These are phyloP conservation scores for Ceratocystis alfenasii DNA, from an alignment of 2,329 filamentous ascomycete species.

Conservation along the genomic window DNA sequence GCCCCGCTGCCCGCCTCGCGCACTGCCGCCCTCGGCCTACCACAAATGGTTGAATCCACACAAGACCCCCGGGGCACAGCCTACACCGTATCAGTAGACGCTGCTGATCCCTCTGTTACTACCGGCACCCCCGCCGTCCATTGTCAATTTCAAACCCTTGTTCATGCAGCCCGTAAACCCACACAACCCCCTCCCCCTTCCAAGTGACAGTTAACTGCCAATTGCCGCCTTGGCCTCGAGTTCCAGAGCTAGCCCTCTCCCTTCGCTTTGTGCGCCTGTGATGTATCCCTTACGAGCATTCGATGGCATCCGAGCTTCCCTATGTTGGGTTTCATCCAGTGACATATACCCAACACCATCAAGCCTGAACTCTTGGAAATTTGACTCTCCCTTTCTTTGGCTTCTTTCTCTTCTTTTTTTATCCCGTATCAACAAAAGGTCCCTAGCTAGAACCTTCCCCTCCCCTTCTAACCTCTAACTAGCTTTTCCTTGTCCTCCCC, in stretches of 20 bases:
- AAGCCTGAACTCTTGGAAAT: neutral
- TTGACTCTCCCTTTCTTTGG: neutral
- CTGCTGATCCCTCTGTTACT: conserved; percentile 56
- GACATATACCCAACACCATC: neutral
- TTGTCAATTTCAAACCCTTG: neutral
- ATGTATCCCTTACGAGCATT: too few relatives aligned
- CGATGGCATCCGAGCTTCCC: too few relatives aligned
- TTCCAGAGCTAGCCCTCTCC: too few relatives aligned
- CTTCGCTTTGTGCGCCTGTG: too few relatives aligned
- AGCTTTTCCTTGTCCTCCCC: neutral
- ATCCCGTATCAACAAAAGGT: neutral
- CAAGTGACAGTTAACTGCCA: neutral
- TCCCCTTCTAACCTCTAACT: neutral
- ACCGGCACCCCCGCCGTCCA: conserved; percentile 50
- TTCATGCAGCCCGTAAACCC: neutral
- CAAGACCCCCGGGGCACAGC: conserved; percentile 84
- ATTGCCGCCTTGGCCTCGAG: neutral
- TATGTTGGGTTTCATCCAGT: too few relatives aligned
- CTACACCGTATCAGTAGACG: conserved; percentile 84
- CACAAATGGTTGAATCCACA: conserved; percentile 68
- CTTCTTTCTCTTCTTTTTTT: conserved; percentile 1
- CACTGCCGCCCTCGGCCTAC: conserved; percentile 60
- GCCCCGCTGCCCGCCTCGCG: conserved; percentile 59
- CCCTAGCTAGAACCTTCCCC: neutral
- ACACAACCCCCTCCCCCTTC: neutral